These are phyloP conservation scores for Trichomonas tenax DNA, from an alignment of 208 protist species.

Conservation along the genomic window DNA sequence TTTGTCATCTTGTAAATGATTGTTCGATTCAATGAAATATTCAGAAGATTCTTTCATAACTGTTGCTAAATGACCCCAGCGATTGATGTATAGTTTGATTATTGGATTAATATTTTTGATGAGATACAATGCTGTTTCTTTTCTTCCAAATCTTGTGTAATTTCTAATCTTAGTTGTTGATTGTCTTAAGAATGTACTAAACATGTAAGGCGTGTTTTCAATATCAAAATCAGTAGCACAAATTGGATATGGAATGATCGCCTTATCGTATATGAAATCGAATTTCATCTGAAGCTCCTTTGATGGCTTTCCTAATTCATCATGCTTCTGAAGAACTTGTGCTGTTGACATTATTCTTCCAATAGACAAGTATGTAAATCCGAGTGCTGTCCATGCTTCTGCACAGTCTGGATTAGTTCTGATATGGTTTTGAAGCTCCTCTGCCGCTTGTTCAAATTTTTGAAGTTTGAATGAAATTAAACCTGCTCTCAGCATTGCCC, in stretches of 20 bases:
- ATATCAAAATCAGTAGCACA: background rate
- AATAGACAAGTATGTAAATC: background rate
- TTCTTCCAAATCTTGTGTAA: background rate
- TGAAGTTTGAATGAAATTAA: background rate
- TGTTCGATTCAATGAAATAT: background rate
- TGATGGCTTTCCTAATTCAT: background rate
- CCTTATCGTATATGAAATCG: background rate
- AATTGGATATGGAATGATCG: background rate
- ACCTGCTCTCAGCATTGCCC: background rate
- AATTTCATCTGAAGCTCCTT: background rate
- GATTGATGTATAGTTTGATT: background rate
- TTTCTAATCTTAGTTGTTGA: too few species aligned
- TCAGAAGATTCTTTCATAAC: background rate
- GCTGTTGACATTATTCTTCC: background rate
- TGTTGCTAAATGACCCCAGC: background rate
- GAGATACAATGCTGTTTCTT: background rate
- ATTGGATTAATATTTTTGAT: background rate
- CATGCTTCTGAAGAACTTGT: background rate
- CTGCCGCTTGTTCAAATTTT: background rate
- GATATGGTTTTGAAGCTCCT: background rate
- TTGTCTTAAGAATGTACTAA: background rate
- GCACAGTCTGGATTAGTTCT: background rate
- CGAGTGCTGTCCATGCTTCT: background rate
- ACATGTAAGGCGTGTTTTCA: background rate
- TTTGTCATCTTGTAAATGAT: background rate